Evolutionary conservation across 495 filamentous ascomycete species (phyloP).

Genomic region (Rostrohypoxylon terebratum): DNA sequence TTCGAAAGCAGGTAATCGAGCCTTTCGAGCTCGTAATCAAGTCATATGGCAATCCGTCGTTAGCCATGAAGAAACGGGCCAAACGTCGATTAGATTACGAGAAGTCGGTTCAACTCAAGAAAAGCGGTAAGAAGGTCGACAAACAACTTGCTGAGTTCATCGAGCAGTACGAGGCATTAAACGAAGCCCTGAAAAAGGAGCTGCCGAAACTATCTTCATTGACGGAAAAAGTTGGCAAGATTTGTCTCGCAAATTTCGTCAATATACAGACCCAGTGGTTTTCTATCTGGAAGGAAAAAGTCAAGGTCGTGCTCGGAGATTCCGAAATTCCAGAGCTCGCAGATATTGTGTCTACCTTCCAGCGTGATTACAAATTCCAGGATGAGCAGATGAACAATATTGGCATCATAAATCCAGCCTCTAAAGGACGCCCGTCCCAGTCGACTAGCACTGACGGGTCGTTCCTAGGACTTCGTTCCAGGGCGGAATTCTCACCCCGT

Average conservation of each 20-base stretch:
- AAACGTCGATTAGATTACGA: constrained; percentile 91
- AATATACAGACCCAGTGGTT: constrained; percentile 85
- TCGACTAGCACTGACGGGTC: constrained; percentile 60
- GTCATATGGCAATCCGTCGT: constrained; percentile 81
- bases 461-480: constrained; percentile 54
- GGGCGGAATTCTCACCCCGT: constrained; percentile 53
- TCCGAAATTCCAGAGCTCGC: constrained; percentile 71
- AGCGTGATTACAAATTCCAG: constrained; percentile 73
- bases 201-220: constrained; percentile 84
- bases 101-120: constrained; percentile 69
- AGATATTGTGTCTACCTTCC: constrained; percentile 77
- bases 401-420: constrained; percentile 61
- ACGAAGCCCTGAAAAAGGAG: constrained; percentile 91
- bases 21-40: constrained; percentile 86
- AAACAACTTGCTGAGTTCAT: constrained; percentile 83
- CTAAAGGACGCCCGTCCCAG: constrained; percentile 57
- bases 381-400: constrained; percentile 64
- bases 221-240: constrained; percentile 82
- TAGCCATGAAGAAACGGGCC: constrained; percentile 89
- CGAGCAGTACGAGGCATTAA: constrained; percentile 88
- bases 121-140: constrained; percentile 79
- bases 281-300: constrained; percentile 79
- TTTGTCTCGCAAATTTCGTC: constrained; percentile 82
- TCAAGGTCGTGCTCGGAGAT: constrained; percentile 77
- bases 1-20: constrained; percentile 85